Evolutionary conservation across 345 rosid genomes (phyloP).

Genomic region (Acer yangbiense): DNA sequence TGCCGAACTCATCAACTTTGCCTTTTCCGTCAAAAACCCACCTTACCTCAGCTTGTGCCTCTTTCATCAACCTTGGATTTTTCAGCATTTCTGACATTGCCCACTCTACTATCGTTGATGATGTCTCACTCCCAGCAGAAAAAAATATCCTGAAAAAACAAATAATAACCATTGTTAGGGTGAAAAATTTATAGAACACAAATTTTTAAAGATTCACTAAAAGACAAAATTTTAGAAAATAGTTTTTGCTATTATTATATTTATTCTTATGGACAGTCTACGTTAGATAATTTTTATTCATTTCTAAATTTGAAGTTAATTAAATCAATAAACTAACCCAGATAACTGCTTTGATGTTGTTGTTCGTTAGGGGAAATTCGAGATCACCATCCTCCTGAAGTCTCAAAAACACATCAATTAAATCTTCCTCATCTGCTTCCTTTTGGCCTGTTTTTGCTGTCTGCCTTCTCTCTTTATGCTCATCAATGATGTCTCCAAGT

Average conservation of each 20-base stretch:
- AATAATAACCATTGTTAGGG: background rate
- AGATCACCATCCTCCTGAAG: no score
- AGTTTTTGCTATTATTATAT: background rate
- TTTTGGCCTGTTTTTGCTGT: no score
- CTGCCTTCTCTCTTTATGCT: constrained; percentile 1
- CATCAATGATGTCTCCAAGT: constrained; percentile 20
- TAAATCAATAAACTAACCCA: no score
- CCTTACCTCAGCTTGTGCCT: constrained; percentile 19
- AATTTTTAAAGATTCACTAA: no score
- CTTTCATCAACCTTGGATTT: constrained; percentile 21
- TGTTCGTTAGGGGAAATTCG: no score
- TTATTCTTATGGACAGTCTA: no score
- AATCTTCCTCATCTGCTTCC: constrained; percentile 22
- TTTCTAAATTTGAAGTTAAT: background rate
- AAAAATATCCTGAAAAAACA: constrained; percentile 21
- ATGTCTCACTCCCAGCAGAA: constrained; percentile 19
- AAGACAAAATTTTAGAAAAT: no score
- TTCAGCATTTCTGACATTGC: constrained; percentile 24
- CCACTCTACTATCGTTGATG: constrained; percentile 24
- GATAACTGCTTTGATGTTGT: no score
- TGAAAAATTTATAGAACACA: no score
- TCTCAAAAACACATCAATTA: constrained; percentile 13
- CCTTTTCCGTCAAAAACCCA: background rate
- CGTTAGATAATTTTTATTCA: background rate
- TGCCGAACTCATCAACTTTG: constrained; percentile 10